phyloP scores from a whole-genome alignment of 306 rosid species.

The Trifolium fragiferum region DNA sequence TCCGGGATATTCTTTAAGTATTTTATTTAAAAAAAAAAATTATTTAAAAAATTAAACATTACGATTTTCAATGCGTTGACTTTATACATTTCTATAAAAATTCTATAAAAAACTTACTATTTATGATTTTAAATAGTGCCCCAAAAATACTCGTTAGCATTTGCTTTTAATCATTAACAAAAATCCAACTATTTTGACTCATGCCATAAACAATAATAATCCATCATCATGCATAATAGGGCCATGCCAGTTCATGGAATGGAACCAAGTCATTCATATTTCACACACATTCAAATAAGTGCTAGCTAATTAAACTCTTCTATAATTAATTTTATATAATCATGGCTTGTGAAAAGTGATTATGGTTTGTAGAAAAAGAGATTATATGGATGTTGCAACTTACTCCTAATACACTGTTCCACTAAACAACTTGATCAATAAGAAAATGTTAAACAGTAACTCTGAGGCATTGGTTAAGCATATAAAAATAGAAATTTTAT shows the following conservation, averaged over 20 bases:
- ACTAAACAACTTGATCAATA: conserved; percentile 49
- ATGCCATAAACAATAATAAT: conserved; percentile 58
- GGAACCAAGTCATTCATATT: conserved; percentile 30
- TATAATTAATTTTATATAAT: conserved; percentile 9
- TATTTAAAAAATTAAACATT: no score
- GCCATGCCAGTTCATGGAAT: conserved; percentile 56
- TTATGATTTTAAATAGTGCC: no score
- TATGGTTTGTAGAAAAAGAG: conserved; percentile 11
- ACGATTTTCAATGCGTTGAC: no score
- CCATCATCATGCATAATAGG: conserved; percentile 54
- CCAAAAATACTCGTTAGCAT: no score
- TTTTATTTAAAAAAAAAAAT: no score
- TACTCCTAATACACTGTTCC: conserved; percentile 56
- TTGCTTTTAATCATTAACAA: conserved; percentile 57
- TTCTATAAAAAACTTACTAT: no score
- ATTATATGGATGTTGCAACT: conserved; percentile 50
- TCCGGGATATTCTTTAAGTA: no score
- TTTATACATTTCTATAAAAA: no score
- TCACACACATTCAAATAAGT: background rate
- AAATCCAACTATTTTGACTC: conserved; percentile 70
- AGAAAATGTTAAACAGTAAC: no score
- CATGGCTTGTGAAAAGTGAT: conserved; percentile 37
- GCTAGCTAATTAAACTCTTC: background rate
- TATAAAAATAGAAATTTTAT: no score
- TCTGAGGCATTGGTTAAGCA: no score